Base-by-base conservation (phyloP, 2,329 filamentous ascomycete genomes). In the Nannizzia gypsea region DNA sequence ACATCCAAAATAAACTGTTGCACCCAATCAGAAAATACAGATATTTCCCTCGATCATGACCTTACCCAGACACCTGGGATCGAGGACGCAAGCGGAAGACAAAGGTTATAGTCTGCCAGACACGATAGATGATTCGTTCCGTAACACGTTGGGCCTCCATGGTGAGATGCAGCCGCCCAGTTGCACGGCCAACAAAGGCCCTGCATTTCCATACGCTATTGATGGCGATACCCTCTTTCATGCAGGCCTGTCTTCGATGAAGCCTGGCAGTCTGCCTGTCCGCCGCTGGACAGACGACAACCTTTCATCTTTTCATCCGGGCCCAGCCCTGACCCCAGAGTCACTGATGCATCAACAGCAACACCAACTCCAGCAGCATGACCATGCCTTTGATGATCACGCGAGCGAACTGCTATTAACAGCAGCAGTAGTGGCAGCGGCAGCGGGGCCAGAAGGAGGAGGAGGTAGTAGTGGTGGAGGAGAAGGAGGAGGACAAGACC, bases 71-170 rank as follows among this genome's bases (percentile, higher is more conserved):
- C 11, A 38, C 50, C 57, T 55, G 36, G 59, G 42, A 58, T 50
- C 56, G 24, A 54, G 55, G 62, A 63, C 62, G 62, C 60, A 63
- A 64, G 61, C 63, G 62, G 62, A 61, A 60, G 54, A 61, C 61
- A 61, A 63, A 64, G 60, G 58, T 58, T 60, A 58, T 46, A 55
- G 61, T 34, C 56, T 66, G 61, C 59, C 70, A 65, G 66, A 69
- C 67, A 67, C 69, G 70, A 73, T 72, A 57, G 73, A 78, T 62
- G 81, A 83, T 68, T 76, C 81, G 62, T 79, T 78, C 71, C 80
- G 81, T 72, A 80, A 81, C 70, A 76, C 85, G 71, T 85, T 86
- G 75, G 81, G 83, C 67, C 79, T 84, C 69, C 84, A 82, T 69
- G 77, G 84, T 70, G 78, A 83, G 65, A 78, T 80, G 71, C 81